These are phyloP conservation scores for Rhodomyrtus tomentosa DNA, from an alignment of 345 rosid species.

Conservation along the genomic window DNA sequence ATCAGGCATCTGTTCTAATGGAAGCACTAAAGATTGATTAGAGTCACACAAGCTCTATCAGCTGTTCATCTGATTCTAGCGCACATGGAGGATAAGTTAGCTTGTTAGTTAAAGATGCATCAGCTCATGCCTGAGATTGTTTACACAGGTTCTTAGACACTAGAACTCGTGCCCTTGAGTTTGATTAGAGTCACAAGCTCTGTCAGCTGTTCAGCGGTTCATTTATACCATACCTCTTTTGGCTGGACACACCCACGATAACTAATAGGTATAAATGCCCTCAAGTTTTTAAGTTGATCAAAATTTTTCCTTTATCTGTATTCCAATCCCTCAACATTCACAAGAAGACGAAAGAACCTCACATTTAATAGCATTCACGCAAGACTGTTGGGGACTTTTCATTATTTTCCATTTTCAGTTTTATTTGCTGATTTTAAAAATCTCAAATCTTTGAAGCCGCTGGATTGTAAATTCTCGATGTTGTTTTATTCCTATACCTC, in stretches of 20 bases:
- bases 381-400: background rate
- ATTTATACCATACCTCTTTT: background rate
- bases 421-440: background rate
- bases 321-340: background rate
- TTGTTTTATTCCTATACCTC: background rate
- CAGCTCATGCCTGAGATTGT: background rate
- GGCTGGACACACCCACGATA: background rate
- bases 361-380: background rate
- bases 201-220: too few species aligned
- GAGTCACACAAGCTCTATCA: background rate
- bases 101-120: background rate
- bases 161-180: background rate
- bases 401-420: background rate
- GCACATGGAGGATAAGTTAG: background rate
- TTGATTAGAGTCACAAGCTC: too few species aligned
- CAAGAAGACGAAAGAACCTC: background rate
- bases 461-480: background rate
- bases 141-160: background rate
- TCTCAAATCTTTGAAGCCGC: background rate
- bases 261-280: background rate
- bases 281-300: background rate
- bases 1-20: background rate
- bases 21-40: background rate
- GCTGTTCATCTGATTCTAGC: background rate
- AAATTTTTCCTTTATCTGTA: background rate